These are phyloP conservation scores for Gossypium rotundifolium DNA, from an alignment of 345 rosid genomes.

Conservation along the genomic window DNA sequence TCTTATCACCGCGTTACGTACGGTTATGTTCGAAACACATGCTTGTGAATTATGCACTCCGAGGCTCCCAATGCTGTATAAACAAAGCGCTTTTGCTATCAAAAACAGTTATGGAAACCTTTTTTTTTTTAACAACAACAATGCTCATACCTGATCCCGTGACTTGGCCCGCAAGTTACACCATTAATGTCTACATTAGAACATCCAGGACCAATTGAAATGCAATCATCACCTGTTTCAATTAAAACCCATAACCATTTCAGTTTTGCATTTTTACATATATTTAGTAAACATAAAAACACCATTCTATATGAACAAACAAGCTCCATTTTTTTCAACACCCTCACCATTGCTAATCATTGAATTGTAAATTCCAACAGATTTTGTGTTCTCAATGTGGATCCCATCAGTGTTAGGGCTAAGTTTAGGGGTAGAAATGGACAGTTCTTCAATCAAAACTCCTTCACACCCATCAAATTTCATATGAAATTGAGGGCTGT, in stretches of 20 bases:
- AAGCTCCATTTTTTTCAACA: too few species aligned
- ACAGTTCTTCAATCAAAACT: background rate
- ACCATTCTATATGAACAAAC: background rate
- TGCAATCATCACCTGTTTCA: constrained; percentile 1
- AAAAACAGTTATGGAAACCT: too few species aligned
- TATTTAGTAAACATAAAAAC: background rate
- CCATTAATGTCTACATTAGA: background rate
- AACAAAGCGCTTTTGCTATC: background rate
- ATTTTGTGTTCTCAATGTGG: background rate
- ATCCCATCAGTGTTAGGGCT: background rate
- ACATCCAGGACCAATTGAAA: background rate
- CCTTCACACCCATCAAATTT: background rate
- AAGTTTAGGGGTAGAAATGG: background rate
- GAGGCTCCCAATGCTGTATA: background rate
- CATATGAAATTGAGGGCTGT: background rate
- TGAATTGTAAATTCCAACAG: background rate
- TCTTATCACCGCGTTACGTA: background rate
- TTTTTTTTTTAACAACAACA: background rate
- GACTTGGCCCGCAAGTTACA: background rate
- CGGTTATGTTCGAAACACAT: background rate
- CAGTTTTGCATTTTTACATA: background rate
- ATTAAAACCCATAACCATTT: background rate
- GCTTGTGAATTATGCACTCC: background rate
- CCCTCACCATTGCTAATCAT: background rate
- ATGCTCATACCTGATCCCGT: background rate